Evolutionary conservation across 2,329 filamentous ascomycete species (phyloP).

Genomic region (Sporothrix sp.): DNA sequence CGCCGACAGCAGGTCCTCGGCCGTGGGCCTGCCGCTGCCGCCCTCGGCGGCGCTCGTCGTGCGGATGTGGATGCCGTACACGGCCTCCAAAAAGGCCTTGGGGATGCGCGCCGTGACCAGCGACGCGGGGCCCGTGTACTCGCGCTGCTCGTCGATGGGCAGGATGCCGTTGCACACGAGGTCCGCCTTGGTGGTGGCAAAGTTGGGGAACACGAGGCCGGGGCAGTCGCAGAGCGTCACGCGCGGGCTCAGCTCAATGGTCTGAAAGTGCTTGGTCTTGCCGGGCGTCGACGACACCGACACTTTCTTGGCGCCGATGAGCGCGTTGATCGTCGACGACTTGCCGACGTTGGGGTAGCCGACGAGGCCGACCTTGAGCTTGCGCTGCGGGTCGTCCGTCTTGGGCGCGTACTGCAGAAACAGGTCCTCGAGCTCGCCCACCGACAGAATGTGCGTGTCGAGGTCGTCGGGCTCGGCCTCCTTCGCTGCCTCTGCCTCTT

Average conservation of each 20-base stretch:
- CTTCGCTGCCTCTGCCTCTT: slow-evolving; percentile 19
- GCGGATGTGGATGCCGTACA: slow-evolving; percentile 86
- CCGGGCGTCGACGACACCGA: slow-evolving; percentile 95
- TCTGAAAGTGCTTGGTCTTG: slow-evolving; percentile 99
- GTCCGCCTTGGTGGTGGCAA: slow-evolving; percentile 91
- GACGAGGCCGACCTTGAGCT: slow-evolving; percentile 84
- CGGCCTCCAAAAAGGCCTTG: slow-evolving; percentile 75
- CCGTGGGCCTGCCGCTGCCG: slow-evolving; percentile 76
- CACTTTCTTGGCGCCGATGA: slow-evolving; percentile 98
- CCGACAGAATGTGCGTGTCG: slow-evolving; percentile 74
- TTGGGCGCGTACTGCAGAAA: slow-evolving; percentile 64
- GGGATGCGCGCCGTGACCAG: slow-evolving; percentile 81
- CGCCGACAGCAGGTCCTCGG: slow-evolving; percentile 71
- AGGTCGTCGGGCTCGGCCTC: too few relatives aligned
- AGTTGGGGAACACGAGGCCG: slow-evolving; percentile 97
- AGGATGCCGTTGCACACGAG: slow-evolving; percentile 91
- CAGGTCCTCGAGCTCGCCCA: slow-evolving; percentile 82
- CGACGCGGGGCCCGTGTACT: slow-evolving; percentile 77
- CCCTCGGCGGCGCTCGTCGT: slow-evolving; percentile 81
- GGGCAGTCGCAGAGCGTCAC: slow-evolving; percentile 96
- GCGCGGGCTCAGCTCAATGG: slow-evolving; percentile 81
- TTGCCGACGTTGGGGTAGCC: slow-evolving; percentile 99
- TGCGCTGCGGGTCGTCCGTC: slow-evolving; percentile 42
- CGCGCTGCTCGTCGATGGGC: slow-evolving; percentile 91
- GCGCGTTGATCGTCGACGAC: slow-evolving; percentile 96